A percentile compares a stretch with the other conserved stretches of the same genome.
Conservation (phyloP, 2,329 filamentous ascomycete species). For the Leptosphaerulina australis region DNA sequence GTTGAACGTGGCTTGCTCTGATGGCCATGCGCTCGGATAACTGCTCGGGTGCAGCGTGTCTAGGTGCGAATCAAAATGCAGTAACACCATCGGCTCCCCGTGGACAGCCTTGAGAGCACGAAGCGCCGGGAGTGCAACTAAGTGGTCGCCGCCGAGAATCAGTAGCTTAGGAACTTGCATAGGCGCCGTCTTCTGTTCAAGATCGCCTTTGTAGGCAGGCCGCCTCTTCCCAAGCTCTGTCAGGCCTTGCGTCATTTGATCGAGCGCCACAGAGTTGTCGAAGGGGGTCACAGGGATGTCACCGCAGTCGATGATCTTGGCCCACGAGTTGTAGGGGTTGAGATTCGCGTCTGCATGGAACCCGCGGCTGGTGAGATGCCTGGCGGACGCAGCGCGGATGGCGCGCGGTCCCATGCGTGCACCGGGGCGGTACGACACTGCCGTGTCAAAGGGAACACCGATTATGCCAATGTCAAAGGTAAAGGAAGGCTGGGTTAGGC, state of each 20-base stretch:
- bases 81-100: conserved; percentile 27
- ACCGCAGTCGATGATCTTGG: conserved; percentile 30
- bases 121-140: conserved; percentile 33
- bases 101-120: conserved; percentile 31
- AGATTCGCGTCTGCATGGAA: neutral
- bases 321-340: conserved; percentile 18
- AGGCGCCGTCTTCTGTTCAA: no score
- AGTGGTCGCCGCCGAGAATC: conserved; percentile 34
- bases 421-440: conserved; percentile 40
- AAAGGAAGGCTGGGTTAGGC: no score
- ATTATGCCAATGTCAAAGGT: no score
- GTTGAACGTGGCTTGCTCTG: conserved; percentile 16
- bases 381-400: conserved; percentile 38
- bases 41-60: conserved; percentile 22
- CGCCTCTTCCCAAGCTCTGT: conserved; percentile 25
- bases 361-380: conserved; percentile 35
- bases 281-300: conserved; percentile 39
- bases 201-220: neutral
- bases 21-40: neutral
- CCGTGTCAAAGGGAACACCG: conserved; percentile 46
- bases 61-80: conserved; percentile 41
- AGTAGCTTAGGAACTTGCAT: conserved; percentile 4
- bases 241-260: conserved; percentile 35
- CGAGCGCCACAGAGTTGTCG: conserved; percentile 30
- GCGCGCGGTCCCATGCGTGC: conserved; percentile 43